Conservation (phyloP, 192 early-diverging fungal genomes). For the Mortierella claussenii region DNA sequence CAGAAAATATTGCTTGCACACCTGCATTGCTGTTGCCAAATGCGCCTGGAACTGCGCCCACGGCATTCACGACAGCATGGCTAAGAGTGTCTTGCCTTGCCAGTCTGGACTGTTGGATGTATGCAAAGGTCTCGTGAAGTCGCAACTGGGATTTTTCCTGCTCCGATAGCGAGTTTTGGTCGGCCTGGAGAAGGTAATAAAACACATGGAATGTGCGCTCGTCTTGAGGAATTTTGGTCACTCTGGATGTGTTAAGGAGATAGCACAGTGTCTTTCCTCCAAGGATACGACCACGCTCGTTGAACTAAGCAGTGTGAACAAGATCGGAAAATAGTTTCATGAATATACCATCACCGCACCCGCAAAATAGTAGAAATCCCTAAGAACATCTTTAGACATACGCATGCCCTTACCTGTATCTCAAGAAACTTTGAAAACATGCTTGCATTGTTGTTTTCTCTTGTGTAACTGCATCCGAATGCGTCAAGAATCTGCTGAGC, state of each 20-base stretch:
- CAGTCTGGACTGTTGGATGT: conserved; percentile 56
- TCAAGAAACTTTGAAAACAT: conserved; percentile 86
- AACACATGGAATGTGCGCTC: conserved; percentile 81
- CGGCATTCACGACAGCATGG: background rate
- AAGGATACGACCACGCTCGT: conserved; percentile 81
- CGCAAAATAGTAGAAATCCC: no score
- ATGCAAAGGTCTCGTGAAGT: conserved; percentile 68
- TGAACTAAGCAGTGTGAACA: no score
- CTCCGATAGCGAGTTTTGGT: conserved; percentile 39
- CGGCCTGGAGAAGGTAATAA: conserved; percentile 83
- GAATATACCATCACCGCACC: no score
- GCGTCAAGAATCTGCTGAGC: conserved; percentile 80
- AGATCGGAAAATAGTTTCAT: no score
- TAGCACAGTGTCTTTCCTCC: conserved; percentile 84
- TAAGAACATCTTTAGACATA: no score
- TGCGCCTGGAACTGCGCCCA: background rate
- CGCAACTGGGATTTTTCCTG: conserved; percentile 77
- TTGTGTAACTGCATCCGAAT: conserved; percentile 78
- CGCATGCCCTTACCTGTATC: conserved; percentile 75
- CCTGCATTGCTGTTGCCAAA: background rate
- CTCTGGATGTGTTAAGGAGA: conserved; percentile 69
- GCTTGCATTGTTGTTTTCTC: conserved; percentile 73
- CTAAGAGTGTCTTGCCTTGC: conserved; percentile 39
- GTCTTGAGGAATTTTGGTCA: conserved; percentile 66
- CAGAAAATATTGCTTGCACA: conserved; percentile 17